Evolutionary conservation across 2,329 filamentous ascomycete genomes (phyloP).

Genomic region (Clonostachys rhizophaga): DNA sequence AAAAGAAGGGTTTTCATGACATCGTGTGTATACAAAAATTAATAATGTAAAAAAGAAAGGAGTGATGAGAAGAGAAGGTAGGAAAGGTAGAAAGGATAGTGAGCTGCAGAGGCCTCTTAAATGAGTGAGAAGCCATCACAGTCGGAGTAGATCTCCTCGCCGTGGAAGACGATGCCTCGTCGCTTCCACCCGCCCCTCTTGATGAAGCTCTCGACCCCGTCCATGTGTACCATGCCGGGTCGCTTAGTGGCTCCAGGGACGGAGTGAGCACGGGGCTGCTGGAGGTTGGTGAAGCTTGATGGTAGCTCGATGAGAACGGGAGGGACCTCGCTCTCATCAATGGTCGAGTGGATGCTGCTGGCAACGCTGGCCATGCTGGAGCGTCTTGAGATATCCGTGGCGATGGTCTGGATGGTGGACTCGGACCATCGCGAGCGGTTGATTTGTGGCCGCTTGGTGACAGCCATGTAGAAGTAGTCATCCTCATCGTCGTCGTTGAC

Average conservation of each 20-base stretch:
- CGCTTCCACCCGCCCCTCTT: conserved; percentile 39
- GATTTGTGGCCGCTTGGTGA: conserved; percentile 19
- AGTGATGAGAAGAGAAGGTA: no score
- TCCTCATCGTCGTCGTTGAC: conserved; percentile 13
- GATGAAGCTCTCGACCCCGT: conserved; percentile 33
- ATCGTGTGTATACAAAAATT: no score
- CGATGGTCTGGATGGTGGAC: conserved; percentile 28
- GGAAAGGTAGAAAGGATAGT: no score
- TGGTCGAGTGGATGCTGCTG: conserved; percentile 5
- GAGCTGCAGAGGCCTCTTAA: background rate
- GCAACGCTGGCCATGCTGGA: conserved; percentile 7
- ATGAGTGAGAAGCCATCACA: background rate
- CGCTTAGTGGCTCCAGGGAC: conserved; percentile 11
- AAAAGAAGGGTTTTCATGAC: no score
- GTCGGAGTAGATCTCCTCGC: conserved; percentile 14
- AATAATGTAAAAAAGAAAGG: no score
- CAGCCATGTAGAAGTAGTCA: conserved; percentile 25
- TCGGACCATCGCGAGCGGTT: conserved; percentile 35
- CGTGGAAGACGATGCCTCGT: conserved; percentile 32
- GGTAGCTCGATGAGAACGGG: conserved; percentile 11
- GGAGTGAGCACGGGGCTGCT: conserved; percentile 2
- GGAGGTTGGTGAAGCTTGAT: conserved; percentile 27
- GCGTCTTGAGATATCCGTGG: conserved; percentile 10
- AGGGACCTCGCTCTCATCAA: conserved; percentile 8
- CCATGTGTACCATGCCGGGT: conserved; percentile 29